Evolutionary conservation across 805 yeast species (phyloP), one percentile per base, ranked within the genome.

Genomic region (Spathaspora sp.): DNA sequence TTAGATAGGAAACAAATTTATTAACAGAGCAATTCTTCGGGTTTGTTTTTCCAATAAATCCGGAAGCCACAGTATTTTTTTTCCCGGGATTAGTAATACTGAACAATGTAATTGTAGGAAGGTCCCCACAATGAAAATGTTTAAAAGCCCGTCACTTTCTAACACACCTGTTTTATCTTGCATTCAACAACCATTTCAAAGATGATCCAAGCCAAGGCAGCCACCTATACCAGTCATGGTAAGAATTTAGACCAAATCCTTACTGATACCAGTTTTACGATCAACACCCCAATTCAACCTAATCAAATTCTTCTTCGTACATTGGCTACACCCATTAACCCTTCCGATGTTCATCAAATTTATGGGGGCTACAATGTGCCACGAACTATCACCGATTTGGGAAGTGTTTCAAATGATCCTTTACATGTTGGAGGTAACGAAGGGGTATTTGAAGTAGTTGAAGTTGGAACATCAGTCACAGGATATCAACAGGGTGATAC

Each of bases 361-460:
- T 89, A 85, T 64, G 97, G 97, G 18, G 89, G 85, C 0, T 92
- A 92, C 59, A 96, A 96, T 1, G 80, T 90, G 10, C 80, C 76
- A 52, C 96, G 96, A 0, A 71, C 80, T 48, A 69, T 74, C 12
- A 69, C 60, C 50, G 81, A 67, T 48, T 80, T 80, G 51, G 80
- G 81, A 7, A 78, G 86, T 1, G 66, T 63, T 5, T 26, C 46
- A 2, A 47, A 26, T 11, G 56, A 53, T 5, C 92, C 96, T 2
- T 71, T 82, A 8, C 96, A 96, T 5, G 85, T 90, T 46, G 90
- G 92, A 38, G 99, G 99, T 50, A 94, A 94, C 65, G 99, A 93
- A 69, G 98, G 97, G 19, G 79, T 89, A 10, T 92, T 89, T 64
- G 87, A 89, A 64, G 85, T 93, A n/a, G 63, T 88, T n/a, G 82